phyloP scores from a whole-genome alignment of 805 yeast species.

The Alloascoidea hylecoeti region DNA sequence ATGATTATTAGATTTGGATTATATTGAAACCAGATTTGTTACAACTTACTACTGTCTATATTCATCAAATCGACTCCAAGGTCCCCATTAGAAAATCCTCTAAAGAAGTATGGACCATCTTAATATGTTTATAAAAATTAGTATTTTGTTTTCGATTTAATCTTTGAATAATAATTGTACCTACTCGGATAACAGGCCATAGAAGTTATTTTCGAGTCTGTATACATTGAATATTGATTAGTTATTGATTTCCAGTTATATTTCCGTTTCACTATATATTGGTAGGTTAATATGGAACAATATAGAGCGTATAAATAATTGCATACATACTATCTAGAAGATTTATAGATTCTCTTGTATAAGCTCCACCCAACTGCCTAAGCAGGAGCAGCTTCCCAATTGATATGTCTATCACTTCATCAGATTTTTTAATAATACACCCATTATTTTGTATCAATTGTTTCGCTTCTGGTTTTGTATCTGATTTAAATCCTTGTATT shows the following conservation, averaged over 20 bases:
- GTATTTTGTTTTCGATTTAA: not conserved
- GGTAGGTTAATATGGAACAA: not conserved
- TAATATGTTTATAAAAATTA: not conserved
- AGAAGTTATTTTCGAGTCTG: not conserved
- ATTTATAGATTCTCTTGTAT: not conserved
- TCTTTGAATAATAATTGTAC: not conserved
- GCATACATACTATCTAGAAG: not conserved
- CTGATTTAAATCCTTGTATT: too few relatives aligned
- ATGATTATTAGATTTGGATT: too few relatives aligned
- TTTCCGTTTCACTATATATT: not conserved
- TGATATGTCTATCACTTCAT: not conserved
- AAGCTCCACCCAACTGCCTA: not conserved
- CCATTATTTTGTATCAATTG: too few relatives aligned
- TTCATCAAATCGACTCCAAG: not conserved
- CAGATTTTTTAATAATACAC: not conserved
- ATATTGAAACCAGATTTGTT: too few relatives aligned
- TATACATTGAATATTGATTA: not conserved
- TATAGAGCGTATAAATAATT: not conserved
- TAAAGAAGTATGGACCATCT: not conserved
- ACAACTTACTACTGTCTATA: too few relatives aligned
- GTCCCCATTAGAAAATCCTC: not conserved
- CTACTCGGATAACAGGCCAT: not conserved
- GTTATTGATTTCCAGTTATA: not conserved
- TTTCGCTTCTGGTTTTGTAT: too few relatives aligned
- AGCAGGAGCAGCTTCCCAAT: not conserved